Evolutionary conservation across 1,284 basidiomycete genomes (phyloP).

Genomic region (Apiotrichum akiyoshidainum): DNA sequence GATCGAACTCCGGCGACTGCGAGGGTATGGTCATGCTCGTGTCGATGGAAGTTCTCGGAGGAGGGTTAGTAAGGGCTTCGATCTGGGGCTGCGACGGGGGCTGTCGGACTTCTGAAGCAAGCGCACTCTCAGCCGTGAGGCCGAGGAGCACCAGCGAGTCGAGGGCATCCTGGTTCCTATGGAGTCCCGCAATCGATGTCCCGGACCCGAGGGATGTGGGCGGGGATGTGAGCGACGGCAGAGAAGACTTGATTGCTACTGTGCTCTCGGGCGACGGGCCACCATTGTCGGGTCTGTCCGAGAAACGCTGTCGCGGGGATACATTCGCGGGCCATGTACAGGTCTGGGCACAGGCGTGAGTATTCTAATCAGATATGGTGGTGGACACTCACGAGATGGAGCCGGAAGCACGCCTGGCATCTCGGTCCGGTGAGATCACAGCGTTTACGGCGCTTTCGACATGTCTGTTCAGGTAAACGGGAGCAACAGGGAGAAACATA

Average conservation of each 20-base stretch:
- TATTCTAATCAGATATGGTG: not conserved
- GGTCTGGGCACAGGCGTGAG: constrained; percentile 12
- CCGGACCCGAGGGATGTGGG: not conserved
- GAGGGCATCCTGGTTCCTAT: not conserved
- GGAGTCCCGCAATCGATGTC: not conserved
- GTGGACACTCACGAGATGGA: constrained; percentile 29
- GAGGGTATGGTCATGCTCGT: not conserved
- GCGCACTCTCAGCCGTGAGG: not conserved
- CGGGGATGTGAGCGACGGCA: not conserved
- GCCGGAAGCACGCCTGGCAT: constrained; percentile 27
- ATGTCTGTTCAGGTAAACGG: constrained; percentile 9
- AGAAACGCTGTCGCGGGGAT: constrained; percentile 2
- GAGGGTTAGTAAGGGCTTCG: not conserved
- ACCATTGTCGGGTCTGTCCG: not conserved
- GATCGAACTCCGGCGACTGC: not conserved
- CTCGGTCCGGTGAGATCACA: constrained; percentile 29
- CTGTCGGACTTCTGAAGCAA: not conserved
- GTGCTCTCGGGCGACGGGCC: too few species aligned
- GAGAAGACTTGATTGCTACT: not conserved
- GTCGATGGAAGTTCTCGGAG: not conserved
- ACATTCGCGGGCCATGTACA: constrained; percentile 28
- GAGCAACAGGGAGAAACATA: too few species aligned
- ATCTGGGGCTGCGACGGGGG: not conserved
- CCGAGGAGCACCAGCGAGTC: constrained; percentile 23
- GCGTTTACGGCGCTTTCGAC: constrained; percentile 29